Percentiles rank a stretch among this genome's conserved stretches.
These are phyloP conservation scores for Phytopythium kandeliae DNA, from an alignment of 352 stramenopile genomes.

Conservation along the genomic window DNA sequence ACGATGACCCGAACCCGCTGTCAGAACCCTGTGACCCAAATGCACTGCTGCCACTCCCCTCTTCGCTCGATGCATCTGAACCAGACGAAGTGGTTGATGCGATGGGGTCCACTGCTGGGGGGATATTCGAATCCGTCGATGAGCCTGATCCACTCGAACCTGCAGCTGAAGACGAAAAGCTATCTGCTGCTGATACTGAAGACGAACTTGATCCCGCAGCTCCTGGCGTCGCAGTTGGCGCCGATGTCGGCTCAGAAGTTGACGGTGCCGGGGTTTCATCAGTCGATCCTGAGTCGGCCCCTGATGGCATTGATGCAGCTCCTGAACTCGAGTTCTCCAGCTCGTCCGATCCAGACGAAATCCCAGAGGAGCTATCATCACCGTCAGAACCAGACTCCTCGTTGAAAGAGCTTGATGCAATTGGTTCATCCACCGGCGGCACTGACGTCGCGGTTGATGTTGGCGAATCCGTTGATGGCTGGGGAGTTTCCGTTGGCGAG, in stretches of 20 bases:
- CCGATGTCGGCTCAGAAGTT: conserved; percentile 6
- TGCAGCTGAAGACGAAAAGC: neutral
- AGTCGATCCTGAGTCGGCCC: neutral
- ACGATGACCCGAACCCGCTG: neutral
- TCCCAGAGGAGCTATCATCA: neutral
- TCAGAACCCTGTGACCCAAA: neutral
- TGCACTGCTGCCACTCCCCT: neutral
- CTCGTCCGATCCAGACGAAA: neutral
- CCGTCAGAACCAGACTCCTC: neutral
- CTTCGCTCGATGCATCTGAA: neutral
- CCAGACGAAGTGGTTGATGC: neutral
- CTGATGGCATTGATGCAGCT: neutral
- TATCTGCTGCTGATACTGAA: neutral
- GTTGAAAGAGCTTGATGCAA: neutral
- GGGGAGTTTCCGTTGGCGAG: conserved; percentile 3
- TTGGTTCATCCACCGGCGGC: neutral
- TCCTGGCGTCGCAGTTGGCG: conserved; percentile 1
- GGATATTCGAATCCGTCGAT: neutral
- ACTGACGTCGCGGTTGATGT: neutral
- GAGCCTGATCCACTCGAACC: neutral
- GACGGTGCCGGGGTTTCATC: neutral
- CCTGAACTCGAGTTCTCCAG: neutral
- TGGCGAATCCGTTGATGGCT: conserved; percentile 5
- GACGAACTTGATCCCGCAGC: neutral
- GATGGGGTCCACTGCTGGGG: neutral